Evolutionary conservation across 2,329 filamentous ascomycete species (phyloP).

Genomic region (Cryoendolithus antarcticus): DNA sequence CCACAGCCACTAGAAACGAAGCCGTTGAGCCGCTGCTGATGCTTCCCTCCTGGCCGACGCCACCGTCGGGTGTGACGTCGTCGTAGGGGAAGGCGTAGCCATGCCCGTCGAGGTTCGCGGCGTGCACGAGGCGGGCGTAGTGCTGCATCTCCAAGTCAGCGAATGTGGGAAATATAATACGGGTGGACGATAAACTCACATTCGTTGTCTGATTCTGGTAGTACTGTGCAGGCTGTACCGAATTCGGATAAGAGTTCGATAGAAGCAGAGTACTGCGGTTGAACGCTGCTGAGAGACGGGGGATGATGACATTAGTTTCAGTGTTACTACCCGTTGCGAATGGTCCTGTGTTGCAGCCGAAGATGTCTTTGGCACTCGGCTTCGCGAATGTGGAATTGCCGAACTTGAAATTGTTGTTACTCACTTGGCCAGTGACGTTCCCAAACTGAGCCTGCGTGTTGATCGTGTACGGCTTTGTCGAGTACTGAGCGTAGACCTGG

Average conservation of each 20-base stretch:
- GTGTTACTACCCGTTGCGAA: constrained; percentile 37
- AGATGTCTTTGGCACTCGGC: constrained; percentile 51
- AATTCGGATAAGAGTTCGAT: constrained; percentile 25
- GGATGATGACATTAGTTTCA: constrained; percentile 48
- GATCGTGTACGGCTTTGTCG: constrained; percentile 37
- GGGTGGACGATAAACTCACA: constrained; percentile 10
- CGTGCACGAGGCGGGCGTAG: constrained; percentile 22
- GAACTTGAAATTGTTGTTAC: constrained; percentile 22
- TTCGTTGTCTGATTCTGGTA: constrained; percentile 19
- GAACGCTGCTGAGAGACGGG: constrained; percentile 62
- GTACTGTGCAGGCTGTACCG: constrained; percentile 16
- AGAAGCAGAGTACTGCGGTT: constrained; percentile 58
- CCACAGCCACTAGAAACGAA: constrained; percentile 17
- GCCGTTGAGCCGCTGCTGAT: constrained; percentile 18
- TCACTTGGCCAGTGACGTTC: constrained; percentile 27
- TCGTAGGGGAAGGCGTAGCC: constrained; percentile 60
- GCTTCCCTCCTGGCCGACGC: constrained; percentile 26
- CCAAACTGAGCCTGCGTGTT: constrained; percentile 53
- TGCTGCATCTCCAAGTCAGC: constrained; percentile 11
- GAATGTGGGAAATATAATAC: constrained; percentile 4
- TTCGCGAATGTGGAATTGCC: constrained; percentile 40
- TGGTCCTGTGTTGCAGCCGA: constrained; percentile 52
- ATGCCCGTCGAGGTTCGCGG: constrained; percentile 41
- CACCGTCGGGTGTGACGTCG: constrained; percentile 48
- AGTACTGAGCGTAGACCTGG: constrained; percentile 38